Evolutionary conservation across 768 basidiomycete species (phyloP).

Genomic region (Xanthoconium purpureum): DNA sequence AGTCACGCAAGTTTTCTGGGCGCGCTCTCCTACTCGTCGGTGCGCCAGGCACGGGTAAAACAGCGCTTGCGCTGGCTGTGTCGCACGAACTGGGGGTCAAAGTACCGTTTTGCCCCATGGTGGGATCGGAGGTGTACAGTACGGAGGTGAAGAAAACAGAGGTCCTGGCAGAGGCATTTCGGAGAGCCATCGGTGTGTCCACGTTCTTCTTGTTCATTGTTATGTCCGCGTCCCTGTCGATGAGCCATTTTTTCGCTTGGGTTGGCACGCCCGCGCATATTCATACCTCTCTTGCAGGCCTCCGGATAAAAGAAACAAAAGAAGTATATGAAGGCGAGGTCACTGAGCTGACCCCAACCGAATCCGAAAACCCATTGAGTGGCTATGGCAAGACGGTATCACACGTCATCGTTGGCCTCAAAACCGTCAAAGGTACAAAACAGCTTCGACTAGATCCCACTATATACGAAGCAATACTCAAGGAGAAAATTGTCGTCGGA

Average conservation of each 20-base stretch:
- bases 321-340: slow-evolving; percentile 99
- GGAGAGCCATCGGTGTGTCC: slow-evolving; percentile 87
- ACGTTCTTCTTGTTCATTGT: background rate
- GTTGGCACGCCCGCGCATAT: background rate
- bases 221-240: background rate
- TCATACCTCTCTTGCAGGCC: slow-evolving; percentile 40
- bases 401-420: slow-evolving; percentile 95
- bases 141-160: slow-evolving; percentile 99
- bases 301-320: slow-evolving; percentile 98
- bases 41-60: slow-evolving; percentile 97
- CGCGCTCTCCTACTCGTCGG: slow-evolving; percentile 90
- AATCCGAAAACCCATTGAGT: slow-evolving; percentile 94
- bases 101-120: slow-evolving; percentile 98
- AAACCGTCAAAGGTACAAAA: slow-evolving; percentile 91
- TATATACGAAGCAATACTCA: slow-evolving; percentile 95
- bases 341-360: slow-evolving; percentile 93
- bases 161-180: slow-evolving; percentile 90
- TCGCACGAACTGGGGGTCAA: slow-evolving; percentile 92
- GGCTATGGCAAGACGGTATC: slow-evolving; percentile 99
- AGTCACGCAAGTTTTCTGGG: slow-evolving; percentile 91
- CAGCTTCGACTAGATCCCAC: slow-evolving; percentile 91
- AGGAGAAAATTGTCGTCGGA: slow-evolving; percentile 94
- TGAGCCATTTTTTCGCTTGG: background rate
- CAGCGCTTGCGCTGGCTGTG: slow-evolving; percentile 92
- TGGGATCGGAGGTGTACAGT: slow-evolving; percentile 94